Evolutionary conservation across 2,329 filamentous ascomycete species (phyloP).

Genomic region (Pseudogymnoascus sp.): DNA sequence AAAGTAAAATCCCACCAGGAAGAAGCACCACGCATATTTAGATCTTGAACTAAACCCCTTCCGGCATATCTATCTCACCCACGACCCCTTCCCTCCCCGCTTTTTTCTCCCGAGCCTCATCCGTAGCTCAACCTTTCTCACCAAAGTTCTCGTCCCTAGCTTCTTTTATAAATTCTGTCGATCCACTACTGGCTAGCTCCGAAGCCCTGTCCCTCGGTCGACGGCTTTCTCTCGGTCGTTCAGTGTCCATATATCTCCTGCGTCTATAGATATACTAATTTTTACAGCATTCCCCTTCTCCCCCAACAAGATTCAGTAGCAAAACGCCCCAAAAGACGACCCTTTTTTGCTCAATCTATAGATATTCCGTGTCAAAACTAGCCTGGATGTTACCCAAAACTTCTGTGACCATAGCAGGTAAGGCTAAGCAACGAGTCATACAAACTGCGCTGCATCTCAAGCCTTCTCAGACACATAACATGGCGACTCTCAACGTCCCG

Average conservation of each 20-base stretch:
- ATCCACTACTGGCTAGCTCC: not conserved
- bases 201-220: constrained; percentile 2
- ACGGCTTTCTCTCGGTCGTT: not conserved
- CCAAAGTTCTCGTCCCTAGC: constrained; percentile 3
- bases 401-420: not conserved
- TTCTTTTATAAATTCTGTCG: not conserved
- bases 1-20: not conserved
- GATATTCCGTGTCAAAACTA: not conserved
- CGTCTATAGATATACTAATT: not conserved
- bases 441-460: constrained; percentile 8
- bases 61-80: not conserved
- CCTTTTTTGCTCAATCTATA: not conserved
- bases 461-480: constrained; percentile 16
- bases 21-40: not conserved
- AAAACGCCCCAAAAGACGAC: not conserved
- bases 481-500: constrained; percentile 36
- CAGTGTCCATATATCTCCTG: not conserved
- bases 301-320: constrained; percentile 1
- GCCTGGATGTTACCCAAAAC: constrained; percentile 6
- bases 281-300: not conserved
- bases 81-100: not conserved
- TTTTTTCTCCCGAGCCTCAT: constrained; percentile 3
- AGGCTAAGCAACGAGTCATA: constrained; percentile 4
- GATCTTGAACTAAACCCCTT: not conserved
- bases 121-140: constrained; percentile 3